These are phyloP conservation scores for Neurospora sp. DNA, from an alignment of 495 filamentous ascomycete species.

Conservation along the genomic window DNA sequence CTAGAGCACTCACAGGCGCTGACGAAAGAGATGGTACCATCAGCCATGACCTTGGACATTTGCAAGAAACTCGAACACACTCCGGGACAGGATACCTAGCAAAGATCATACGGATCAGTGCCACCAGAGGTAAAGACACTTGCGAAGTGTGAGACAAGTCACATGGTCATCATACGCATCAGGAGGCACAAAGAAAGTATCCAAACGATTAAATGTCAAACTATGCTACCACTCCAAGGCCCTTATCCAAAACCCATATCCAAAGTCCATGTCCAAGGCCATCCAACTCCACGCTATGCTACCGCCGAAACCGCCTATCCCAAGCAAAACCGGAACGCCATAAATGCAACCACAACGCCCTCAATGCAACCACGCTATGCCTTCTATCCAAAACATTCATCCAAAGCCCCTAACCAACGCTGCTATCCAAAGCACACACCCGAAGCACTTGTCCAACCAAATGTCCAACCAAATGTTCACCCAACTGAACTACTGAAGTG, in stretches of 20 bases:
- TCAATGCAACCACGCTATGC: not conserved
- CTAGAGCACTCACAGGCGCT: not conserved
- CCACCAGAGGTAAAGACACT: not conserved
- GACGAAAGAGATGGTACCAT: not conserved
- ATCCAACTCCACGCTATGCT: not conserved
- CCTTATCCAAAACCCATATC: not conserved
- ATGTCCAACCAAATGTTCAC: not conserved
- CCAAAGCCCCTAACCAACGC: not conserved
- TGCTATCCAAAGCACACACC: not conserved
- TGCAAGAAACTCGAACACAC: not conserved
- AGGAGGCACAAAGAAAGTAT: not conserved
- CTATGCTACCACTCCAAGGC: not conserved
- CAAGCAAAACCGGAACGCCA: not conserved
- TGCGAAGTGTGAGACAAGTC: not conserved
- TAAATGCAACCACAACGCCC: not conserved
- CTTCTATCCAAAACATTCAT: not conserved
- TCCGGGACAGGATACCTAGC: not conserved
- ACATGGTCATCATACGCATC: not conserved
- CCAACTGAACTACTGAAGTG: too few relatives aligned
- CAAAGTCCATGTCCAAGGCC: not conserved
- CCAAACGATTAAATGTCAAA: not conserved
- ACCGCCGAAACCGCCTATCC: not conserved
- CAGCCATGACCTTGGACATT: not conserved
- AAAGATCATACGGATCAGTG: not conserved
- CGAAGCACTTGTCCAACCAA: not conserved